Base-by-base conservation (phyloP, 495 filamentous ascomycete genomes). In the Zalerion maritima region DNA sequence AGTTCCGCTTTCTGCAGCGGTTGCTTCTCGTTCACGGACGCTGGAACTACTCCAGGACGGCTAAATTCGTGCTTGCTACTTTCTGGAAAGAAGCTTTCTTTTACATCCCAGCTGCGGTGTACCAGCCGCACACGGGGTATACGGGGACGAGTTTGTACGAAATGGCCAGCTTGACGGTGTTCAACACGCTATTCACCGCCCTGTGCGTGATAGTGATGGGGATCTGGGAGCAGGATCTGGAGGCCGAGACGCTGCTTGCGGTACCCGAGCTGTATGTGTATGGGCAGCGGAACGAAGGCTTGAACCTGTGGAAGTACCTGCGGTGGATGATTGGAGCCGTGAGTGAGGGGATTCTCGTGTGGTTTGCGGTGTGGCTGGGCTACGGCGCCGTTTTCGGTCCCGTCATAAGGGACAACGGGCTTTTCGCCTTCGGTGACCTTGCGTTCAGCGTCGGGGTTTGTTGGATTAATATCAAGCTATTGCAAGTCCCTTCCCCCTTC, bases 1-100 rank as follows among this genome's bases (percentile, higher is more conserved):
- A 92, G 52, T 94, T 94, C 51, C 68, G 83, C 26, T 94, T 94
- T 54, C 54, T 94, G 19, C 67, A 80, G 31, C 81, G 84, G 36
- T 58, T 94, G n/a, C 64, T 94, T 15, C 69, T 94, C 4, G 84
- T 93, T 12, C 85, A 94, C 44, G 85, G 85, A 21, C 71, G 85
- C 8, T 94, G 85, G 85, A 89, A 91, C 48, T 94, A 94, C 43
- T 67, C 82, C 37, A 67, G 85, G n/a, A 81, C 76, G 3, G 85
- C 75, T 58, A 85, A 85, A 47, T 94, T 92, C 51, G 82, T 81
- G 3, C 67, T 91, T 1, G 78, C 73, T 9, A 91, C 84, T 2
- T 91, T 91, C 49, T 93, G 83, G 81, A 91, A 91, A 40, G 66
- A 71, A 28, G 53, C 67, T 28, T 48, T 64, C 26, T 93, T 94